Evolutionary conservation across 257 asterid genomes (phyloP).

Genomic region (Penstemon newberryi): DNA sequence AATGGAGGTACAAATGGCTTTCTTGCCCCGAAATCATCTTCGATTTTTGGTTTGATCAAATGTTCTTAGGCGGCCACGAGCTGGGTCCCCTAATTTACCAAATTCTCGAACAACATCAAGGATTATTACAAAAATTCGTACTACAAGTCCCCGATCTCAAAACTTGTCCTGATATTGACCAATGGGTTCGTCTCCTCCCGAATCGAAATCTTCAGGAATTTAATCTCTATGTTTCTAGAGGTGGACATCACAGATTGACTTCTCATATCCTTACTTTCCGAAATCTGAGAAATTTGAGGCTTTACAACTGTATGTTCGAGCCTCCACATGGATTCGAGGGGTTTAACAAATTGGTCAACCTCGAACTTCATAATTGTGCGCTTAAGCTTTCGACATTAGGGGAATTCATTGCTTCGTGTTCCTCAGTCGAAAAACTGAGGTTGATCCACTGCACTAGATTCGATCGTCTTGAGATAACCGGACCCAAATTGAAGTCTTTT

Average conservation of each 20-base stretch:
- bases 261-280: slow-evolving; percentile 41
- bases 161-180: slow-evolving; percentile 41
- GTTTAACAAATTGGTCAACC: slow-evolving; percentile 44
- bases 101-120: slow-evolving; percentile 44
- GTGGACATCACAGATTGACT: slow-evolving; percentile 45
- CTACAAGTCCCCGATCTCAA: slow-evolving; percentile 52
- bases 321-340: slow-evolving; percentile 45
- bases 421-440: slow-evolving; percentile 47
- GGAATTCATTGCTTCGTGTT: slow-evolving; percentile 45
- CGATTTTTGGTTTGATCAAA: slow-evolving; percentile 53
- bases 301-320: slow-evolving; percentile 46
- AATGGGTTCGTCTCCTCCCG: slow-evolving; percentile 47
- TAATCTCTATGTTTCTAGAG: slow-evolving; percentile 44
- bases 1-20: slow-evolving; percentile 60
- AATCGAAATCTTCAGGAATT: slow-evolving; percentile 47
- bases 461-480: slow-evolving; percentile 42
- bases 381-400: slow-evolving; percentile 34
- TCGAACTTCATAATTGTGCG: slow-evolving; percentile 42
- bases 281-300: slow-evolving; percentile 45
- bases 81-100: slow-evolving; percentile 49
- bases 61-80: slow-evolving; percentile 47
- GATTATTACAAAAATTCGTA: slow-evolving; percentile 45
- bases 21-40: slow-evolving; percentile 51
- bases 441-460: slow-evolving; percentile 47
- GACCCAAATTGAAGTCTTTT: slow-evolving; percentile 44